Conservation (phyloP, 805 yeast genomes). For the Metschnikowia matae region DNA sequence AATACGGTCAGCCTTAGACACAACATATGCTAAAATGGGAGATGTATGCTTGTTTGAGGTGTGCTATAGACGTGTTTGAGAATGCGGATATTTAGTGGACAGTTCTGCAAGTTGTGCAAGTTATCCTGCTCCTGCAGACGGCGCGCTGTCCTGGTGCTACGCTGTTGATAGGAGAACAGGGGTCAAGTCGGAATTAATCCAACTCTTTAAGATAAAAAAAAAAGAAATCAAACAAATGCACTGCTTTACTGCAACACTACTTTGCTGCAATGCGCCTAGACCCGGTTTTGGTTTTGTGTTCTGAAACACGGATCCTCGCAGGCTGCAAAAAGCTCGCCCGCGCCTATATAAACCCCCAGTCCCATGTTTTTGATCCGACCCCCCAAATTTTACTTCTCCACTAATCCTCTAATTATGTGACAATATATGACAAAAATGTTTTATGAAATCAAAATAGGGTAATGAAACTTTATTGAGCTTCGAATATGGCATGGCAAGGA, state of each 20-base stretch:
- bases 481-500: too few species aligned
- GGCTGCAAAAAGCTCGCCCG: background rate
- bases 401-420: too few species aligned
- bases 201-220: too few species aligned
- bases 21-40: background rate
- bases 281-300: background rate
- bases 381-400: background rate
- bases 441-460: too few species aligned
- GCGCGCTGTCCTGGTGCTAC: too few species aligned
- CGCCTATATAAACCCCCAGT: background rate
- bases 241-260: too few species aligned
- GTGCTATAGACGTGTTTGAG: background rate
- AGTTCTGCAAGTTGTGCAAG: background rate
- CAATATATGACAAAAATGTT: too few species aligned
- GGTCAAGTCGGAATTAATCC: background rate
- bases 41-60: background rate
- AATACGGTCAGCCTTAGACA: background rate
- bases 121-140: too few species aligned
- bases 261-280: background rate
- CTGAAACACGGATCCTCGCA: background rate
- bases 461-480: too few species aligned
- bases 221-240: too few species aligned
- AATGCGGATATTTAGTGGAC: background rate
- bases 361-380: background rate
- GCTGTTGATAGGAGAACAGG: background rate